Conservation (phyloP, 495 filamentous ascomycete genomes). For the Parmelia sp. region DNA sequence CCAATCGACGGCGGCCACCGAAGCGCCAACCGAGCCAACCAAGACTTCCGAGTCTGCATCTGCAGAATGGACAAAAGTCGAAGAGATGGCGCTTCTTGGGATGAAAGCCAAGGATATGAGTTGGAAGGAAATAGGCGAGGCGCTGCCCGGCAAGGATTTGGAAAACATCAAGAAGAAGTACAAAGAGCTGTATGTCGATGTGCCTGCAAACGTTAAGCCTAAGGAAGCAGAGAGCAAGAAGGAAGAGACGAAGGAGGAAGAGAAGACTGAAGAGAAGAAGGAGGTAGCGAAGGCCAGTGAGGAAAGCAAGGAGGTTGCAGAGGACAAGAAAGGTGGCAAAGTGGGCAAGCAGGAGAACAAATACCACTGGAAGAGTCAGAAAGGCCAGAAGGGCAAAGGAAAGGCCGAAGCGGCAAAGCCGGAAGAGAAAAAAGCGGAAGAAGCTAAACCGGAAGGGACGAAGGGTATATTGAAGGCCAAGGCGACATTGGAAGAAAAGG, state of each 20-base stretch:
- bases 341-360: constrained; percentile 6
- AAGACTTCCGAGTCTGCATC: neutral
- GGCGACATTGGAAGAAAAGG: neutral
- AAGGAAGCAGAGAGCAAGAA: constrained; percentile 2
- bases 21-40: neutral
- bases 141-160: constrained; percentile 21
- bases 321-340: constrained; percentile 5
- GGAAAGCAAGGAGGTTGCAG: neutral
- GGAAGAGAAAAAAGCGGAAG: neutral
- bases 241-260: neutral
- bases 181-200: constrained; percentile 13
- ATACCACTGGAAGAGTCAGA: constrained; percentile 12
- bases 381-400: constrained; percentile 5
- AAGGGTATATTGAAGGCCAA: constrained; percentile 8
- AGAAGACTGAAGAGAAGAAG: neutral
- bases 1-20: constrained; percentile 1
- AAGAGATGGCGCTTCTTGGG: constrained; percentile 26
- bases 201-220: neutral
- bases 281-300: neutral
- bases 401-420: neutral
- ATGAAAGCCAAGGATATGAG: constrained; percentile 26
- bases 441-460: neutral
- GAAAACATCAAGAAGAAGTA: constrained; percentile 28
- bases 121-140: constrained; percentile 28
- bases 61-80: constrained; percentile 25